Conservation (phyloP, 2,329 filamentous ascomycete genomes). For the Epicoccum nigrum region DNA sequence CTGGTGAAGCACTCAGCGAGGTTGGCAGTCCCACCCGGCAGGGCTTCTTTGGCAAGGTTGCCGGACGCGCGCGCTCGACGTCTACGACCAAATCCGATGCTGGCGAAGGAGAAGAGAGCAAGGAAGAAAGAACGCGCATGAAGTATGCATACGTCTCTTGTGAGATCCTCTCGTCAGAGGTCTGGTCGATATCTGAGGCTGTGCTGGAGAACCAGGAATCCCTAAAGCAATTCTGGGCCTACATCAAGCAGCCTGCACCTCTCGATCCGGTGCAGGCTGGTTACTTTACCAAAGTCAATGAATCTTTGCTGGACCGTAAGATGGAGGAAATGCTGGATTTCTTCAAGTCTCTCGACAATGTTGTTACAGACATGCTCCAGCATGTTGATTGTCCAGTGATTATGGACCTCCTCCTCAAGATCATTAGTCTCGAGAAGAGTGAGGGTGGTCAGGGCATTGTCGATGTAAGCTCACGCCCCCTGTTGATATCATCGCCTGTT, state of each 20-base stretch:
- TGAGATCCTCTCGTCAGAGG: slow-evolving; percentile 92
- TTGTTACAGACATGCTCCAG: slow-evolving; percentile 82
- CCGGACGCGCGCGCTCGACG: slow-evolving; percentile 50
- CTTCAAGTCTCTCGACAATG: slow-evolving; percentile 80
- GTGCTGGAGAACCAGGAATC: slow-evolving; percentile 82
- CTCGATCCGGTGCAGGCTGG: slow-evolving; percentile 92
- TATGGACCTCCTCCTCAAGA: slow-evolving; percentile 96
- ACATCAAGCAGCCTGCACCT: slow-evolving; percentile 80
- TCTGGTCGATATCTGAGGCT: slow-evolving; percentile 94
- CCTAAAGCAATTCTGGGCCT: slow-evolving; percentile 87
- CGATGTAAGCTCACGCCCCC: slow-evolving; percentile 71
- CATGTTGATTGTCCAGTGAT: slow-evolving; percentile 98
- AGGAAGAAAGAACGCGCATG: slow-evolving; percentile 86
- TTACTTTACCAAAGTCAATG: slow-evolving; percentile 99
- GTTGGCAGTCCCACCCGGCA: slow-evolving; percentile 39
- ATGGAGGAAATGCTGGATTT: slow-evolving; percentile 95
- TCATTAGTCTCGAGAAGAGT: slow-evolving; percentile 92
- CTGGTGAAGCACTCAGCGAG: slow-evolving; percentile 55
- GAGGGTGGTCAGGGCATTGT: slow-evolving; percentile 92
- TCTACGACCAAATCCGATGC: slow-evolving; percentile 51
- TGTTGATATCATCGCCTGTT: not conserved
- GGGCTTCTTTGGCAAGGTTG: slow-evolving; percentile 56
- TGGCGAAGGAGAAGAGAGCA: slow-evolving; percentile 64
- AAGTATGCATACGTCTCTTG: slow-evolving; percentile 93
- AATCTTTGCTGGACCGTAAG: slow-evolving; percentile 96